phyloP scores from a whole-genome alignment of 2,329 filamentous ascomycete genomes.

The Colletotrichum salicis region DNA sequence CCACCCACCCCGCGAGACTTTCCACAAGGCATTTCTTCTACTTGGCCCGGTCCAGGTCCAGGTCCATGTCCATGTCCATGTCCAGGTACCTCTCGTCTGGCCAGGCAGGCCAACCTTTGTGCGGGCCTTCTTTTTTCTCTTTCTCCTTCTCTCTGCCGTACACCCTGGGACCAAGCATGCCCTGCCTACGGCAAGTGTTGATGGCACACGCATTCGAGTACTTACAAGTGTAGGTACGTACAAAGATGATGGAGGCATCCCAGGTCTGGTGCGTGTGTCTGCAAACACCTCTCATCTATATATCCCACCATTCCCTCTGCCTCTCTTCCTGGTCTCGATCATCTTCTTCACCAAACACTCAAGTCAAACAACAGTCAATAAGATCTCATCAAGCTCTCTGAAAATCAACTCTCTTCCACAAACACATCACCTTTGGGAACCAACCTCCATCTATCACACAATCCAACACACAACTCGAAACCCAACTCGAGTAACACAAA shows the following conservation, averaged over 20 bases:
- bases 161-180: conserved; percentile 11
- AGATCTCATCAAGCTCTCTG: background rate
- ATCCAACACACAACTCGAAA: background rate
- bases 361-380: background rate
- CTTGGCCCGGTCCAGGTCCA: background rate
- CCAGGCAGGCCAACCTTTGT: conserved; percentile 15
- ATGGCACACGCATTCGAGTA: conserved; percentile 15
- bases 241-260: conserved; percentile 23
- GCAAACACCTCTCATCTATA: conserved; percentile 14
- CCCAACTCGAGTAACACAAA: background rate
- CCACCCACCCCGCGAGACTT: conserved; percentile 22
- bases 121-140: background rate
- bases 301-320: conserved; percentile 9
- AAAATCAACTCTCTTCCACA: conserved; percentile 7
- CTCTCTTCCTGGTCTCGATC: too few species aligned
- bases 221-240: conserved; percentile 13
- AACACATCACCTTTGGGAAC: background rate
- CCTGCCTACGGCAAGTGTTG: conserved; percentile 24
- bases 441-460: background rate
- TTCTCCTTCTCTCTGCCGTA: background rate
- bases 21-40: conserved; percentile 13
- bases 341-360: background rate
- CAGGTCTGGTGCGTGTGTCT: background rate
- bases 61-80: background rate
- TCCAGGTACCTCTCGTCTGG: conserved; percentile 15